These are phyloP conservation scores for Chimonanthus praecox DNA, from an alignment of 164 flowering plant genomes.

Conservation along the genomic window DNA sequence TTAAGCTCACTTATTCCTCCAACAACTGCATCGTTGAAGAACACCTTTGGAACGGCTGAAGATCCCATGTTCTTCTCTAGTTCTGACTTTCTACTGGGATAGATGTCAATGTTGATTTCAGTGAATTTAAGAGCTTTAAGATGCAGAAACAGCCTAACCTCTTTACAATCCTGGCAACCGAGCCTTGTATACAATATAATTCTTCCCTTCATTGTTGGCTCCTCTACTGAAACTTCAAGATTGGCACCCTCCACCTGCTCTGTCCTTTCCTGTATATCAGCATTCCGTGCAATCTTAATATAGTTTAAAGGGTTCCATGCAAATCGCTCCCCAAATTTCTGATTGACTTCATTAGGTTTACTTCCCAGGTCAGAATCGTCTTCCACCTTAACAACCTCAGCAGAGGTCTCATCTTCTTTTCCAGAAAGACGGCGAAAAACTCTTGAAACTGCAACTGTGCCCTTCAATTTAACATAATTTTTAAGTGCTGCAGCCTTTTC, in stretches of 20 bases:
- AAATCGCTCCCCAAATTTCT: conserved; percentile 34
- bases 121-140: conserved; percentile 53
- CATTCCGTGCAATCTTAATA: conserved; percentile 35
- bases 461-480: conserved; percentile 57
- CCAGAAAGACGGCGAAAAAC: conserved; percentile 70
- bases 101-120: conserved; percentile 78
- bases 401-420: conserved; percentile 35
- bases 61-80: conserved; percentile 65
- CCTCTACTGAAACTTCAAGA: conserved; percentile 21
- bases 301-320: conserved; percentile 67
- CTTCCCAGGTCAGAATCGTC: conserved; percentile 22
- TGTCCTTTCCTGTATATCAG: conserved; percentile 29
- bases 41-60: conserved; percentile 62
- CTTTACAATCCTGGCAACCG: conserved; percentile 59
- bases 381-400: conserved; percentile 17
- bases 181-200: conserved; percentile 62
- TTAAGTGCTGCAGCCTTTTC: conserved; percentile 59
- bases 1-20: conserved; percentile 66
- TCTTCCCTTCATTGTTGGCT: conserved; percentile 58
- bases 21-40: conserved; percentile 62
- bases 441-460: conserved; percentile 49
- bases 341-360: conserved; percentile 31
- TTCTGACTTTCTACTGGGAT: conserved; percentile 70
- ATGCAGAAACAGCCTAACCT: conserved; percentile 48
- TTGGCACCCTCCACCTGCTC: conserved; percentile 26